Conservation (phyloP, 768 basidiomycete genomes). For the Leucocoprinus birnbaumii region DNA sequence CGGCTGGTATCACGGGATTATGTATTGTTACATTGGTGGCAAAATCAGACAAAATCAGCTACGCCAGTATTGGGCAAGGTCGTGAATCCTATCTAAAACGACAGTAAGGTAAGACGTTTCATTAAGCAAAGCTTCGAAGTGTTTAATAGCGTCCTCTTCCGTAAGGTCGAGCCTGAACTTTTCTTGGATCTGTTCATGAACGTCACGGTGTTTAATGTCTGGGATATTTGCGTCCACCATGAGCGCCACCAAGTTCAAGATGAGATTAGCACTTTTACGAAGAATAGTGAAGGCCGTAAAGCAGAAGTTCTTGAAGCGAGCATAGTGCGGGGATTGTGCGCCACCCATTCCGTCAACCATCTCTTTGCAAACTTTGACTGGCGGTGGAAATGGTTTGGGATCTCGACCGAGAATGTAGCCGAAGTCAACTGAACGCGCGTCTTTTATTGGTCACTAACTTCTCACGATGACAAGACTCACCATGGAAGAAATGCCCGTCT, state of each 20-base stretch:
- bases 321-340: slow-evolving; percentile 90
- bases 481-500: slow-evolving; percentile 98
- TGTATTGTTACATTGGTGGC: too few species aligned
- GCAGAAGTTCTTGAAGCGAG: slow-evolving; percentile 93
- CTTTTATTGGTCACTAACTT: slow-evolving; percentile 1
- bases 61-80: slow-evolving; percentile 86
- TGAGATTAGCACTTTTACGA: slow-evolving; percentile 95
- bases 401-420: slow-evolving; percentile 98
- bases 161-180: slow-evolving; percentile 94
- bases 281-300: slow-evolving; percentile 98
- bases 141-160: slow-evolving; percentile 96
- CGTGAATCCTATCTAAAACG: slow-evolving; percentile 92
- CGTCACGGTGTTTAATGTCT: slow-evolving; percentile 90
- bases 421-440: slow-evolving; percentile 74
- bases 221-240: slow-evolving; percentile 99
- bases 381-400: slow-evolving; percentile 96
- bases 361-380: slow-evolving; percentile 98
- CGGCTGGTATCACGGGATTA: too few species aligned
- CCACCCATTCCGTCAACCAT: slow-evolving; percentile 99
- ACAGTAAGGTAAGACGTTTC: slow-evolving; percentile 94
- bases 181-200: slow-evolving; percentile 89
- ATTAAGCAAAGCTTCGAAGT: slow-evolving; percentile 90
- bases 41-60: slow-evolving; percentile 46
- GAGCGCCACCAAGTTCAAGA: slow-evolving; percentile 91
- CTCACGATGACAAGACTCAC: slow-evolving; percentile 33